These are phyloP conservation scores for Candida sphagnicola DNA, from an alignment of 805 yeast genomes.

Conservation along the genomic window DNA sequence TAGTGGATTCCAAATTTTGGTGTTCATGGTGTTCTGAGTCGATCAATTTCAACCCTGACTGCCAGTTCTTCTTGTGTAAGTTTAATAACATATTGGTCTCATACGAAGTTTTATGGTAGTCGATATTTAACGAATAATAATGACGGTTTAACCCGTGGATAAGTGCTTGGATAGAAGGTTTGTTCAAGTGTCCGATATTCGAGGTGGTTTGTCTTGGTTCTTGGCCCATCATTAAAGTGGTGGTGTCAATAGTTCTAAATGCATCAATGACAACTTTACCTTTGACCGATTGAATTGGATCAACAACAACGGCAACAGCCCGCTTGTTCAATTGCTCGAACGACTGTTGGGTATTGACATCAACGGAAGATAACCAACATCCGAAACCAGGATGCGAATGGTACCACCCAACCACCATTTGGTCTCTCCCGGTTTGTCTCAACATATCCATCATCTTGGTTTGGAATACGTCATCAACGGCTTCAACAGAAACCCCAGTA, in stretches of 20 bases:
- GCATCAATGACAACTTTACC: conserved; percentile 99
- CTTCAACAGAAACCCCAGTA: conserved; percentile 98
- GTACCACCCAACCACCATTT: conserved; percentile 99
- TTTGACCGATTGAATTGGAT: conserved; percentile 97
- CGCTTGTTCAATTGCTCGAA: conserved; percentile 93
- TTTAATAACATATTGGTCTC: conserved; percentile 94
- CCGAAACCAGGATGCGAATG: conserved; percentile 99
- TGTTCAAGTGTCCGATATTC: conserved; percentile 89
- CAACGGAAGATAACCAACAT: conserved; percentile 98
- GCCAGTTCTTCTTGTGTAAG: conserved; percentile 94
- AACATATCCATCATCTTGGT: conserved; percentile 99
- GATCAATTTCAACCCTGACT: conserved; percentile 75
- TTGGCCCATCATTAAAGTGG: conserved; percentile 88
- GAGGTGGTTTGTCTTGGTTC: conserved; percentile 98
- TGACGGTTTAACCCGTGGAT: conserved; percentile 97
- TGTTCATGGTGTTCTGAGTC: conserved; percentile 78
- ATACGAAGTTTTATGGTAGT: conserved; percentile 85
- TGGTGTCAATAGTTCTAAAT: conserved; percentile 86
- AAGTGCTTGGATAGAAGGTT: conserved; percentile 94
- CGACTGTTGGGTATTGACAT: conserved; percentile 96
- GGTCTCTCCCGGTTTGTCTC: conserved; percentile 98
- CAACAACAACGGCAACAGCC: conserved; percentile 97
- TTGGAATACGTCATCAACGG: conserved; percentile 98
- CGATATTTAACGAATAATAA: conserved; percentile 92
- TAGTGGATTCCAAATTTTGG: conserved; percentile 66